Percentiles rank a stretch among this genome's conserved stretches.
These are phyloP conservation scores for Penicillium oxalicum DNA, from an alignment of 2,329 filamentous ascomycete genomes.

Conservation along the genomic window DNA sequence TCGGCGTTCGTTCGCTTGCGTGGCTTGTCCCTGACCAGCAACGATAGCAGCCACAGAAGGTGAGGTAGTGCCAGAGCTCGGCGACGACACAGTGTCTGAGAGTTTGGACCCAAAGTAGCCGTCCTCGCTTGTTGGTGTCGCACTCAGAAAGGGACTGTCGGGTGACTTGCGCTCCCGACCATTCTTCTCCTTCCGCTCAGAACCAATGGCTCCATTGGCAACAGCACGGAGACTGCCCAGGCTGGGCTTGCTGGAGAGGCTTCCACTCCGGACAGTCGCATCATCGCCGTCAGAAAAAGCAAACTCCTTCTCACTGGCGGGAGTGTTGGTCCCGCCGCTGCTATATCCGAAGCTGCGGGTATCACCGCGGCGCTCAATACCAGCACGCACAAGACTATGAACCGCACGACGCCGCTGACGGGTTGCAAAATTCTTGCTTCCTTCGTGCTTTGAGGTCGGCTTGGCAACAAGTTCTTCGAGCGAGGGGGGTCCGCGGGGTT, in stretches of 20 bases:
- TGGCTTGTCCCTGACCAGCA: conserved; percentile 51
- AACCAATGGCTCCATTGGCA: conserved; percentile 79
- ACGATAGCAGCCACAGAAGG: conserved; percentile 38
- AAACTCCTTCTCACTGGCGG: conserved; percentile 73
- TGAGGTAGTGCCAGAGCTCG: conserved; percentile 21
- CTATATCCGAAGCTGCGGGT: conserved; percentile 63
- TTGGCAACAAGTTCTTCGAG: conserved; percentile 85
- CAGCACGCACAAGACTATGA: conserved; percentile 83
- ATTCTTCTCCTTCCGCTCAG: conserved; percentile 68
- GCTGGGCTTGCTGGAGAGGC: conserved; percentile 69
- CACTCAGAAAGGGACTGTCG: conserved; percentile 51
- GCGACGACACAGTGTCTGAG: conserved; percentile 32
- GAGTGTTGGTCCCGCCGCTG: conserved; percentile 71
- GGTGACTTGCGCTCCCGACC: conserved; percentile 52
- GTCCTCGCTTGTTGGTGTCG: conserved; percentile 62
- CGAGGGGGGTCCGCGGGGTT: conserved; percentile 85
- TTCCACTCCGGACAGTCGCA: conserved; percentile 68
- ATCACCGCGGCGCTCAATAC: conserved; percentile 72
- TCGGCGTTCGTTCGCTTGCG: conserved; percentile 57
- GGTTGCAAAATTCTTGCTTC: conserved; percentile 93
- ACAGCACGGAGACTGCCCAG: conserved; percentile 69
- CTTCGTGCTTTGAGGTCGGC: conserved; percentile 87
- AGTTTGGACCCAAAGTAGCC: conserved; percentile 52
- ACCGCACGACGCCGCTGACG: conserved; percentile 89
- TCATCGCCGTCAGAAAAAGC: conserved; percentile 70